Evolutionary conservation across 179 eudicot species (phyloP), one percentile per base, ranked within the genome.

Genomic region (Gypsophila paniculata): DNA sequence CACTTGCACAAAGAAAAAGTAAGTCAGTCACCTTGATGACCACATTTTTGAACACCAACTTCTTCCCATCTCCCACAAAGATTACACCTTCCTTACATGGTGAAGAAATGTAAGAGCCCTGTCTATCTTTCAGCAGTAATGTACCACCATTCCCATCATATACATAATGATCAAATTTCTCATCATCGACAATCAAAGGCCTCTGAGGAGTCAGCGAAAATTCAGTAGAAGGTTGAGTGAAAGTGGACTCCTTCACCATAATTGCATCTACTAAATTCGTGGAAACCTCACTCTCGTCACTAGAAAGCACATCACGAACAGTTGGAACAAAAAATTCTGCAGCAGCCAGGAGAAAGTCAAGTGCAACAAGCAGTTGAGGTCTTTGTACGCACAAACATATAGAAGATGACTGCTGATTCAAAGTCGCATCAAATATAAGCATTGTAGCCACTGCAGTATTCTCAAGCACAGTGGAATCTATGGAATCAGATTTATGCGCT

Each of bases 311-410:
- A 79, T 81, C 79, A 61, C 87, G 86, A 63, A 91, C 83, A 57
- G 96, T 73, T 55, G 99, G 99, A 46, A 88, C 94, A 82, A 94
- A 94, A 84, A 91, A 94, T 78, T 94, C 97, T 62, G 82, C 85
- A 39, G 89, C 89, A 61, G 93, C 99, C 71, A 94, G 73, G 62
- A 94, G 86, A 76, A 94, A 94, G 78, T 94, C 99, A 78, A 94
- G 99, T 48, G 99, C 94, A 76, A 94, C 99, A 53, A 94, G 97
- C 80, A 94, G 74, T 60, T 90, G 99, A 64, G 99, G 99, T 86
- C 99, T 87, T 80, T 94, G 99, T 72, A 91, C 65, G 76, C 94
- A 85, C 64, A 94, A 71, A 81, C 87, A 88, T 6, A 94, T 73
- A 77, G 76, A 86, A 51, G 94, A 89, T 8, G 84, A 85, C 46